Evolutionary conservation across 495 filamentous ascomycete genomes (phyloP), one percentile per base, ranked within the genome.

Genomic region (Letharia columbiana): DNA sequence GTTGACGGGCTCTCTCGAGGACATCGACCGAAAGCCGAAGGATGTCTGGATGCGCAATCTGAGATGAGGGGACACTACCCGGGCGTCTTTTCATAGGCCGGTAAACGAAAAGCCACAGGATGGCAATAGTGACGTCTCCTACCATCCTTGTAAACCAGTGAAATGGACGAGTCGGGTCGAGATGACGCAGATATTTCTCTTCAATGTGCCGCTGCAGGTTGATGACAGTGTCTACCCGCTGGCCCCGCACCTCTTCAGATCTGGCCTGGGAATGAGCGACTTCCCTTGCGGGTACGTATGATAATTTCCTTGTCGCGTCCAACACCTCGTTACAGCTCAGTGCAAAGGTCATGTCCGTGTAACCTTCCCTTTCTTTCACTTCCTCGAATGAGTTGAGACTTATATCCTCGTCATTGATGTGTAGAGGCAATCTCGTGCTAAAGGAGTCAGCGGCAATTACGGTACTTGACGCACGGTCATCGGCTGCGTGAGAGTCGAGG

Each of bases 391-490:
- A 62, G 17, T 63, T 42, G 33, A 50, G 44, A 40, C 41, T 33
- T 13, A 69, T 18, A 41, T 69, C 68, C 49, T 67, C 68, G 50
- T 69, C 68, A n/a, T 69, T 69, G 28, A 69, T 39, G 67, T 89
- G 89, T 20, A 82, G 73, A 0, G 85, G 85, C 35, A 81, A 72
- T 58, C 78, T 72, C 0, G 84, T 90, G 69, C 89, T 88, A 66
- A 84, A 91, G 5, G 79, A 75, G 50, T 77, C 70, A 35, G 85
- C 83, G 12, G 79, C 72, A n/a, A 91, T 83, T 13, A 80, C 83
- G 20, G 89, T 81, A 64, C 90, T 87, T 64, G 83, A 84, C 6
- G 87, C 89, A 68, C 89, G 84, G 65, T 92, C 90, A 71, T 91
- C 87, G 4, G 87, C 83, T 4, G 84, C 86, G 9, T 88, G 80